Conservation (phyloP, 2,329 filamentous ascomycete genomes). For the Laburnicola sp. region DNA sequence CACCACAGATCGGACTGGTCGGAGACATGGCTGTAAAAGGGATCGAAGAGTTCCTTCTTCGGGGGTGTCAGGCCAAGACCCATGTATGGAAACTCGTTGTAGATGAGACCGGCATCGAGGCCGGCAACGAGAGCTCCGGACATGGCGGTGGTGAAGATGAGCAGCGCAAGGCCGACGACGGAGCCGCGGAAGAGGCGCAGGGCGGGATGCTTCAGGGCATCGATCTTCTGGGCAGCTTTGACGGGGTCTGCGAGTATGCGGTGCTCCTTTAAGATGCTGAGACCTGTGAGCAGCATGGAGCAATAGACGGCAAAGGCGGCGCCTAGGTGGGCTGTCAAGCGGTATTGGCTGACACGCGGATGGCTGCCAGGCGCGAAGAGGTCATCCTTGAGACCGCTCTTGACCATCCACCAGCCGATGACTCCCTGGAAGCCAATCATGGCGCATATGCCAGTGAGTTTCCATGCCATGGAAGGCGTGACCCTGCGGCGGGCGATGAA, state of each 20-base stretch:
- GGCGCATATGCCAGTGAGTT: constrained; percentile 78
- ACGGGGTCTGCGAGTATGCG: constrained; percentile 69
- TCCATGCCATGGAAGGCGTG: constrained; percentile 73
- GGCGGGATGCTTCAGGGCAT: constrained; percentile 64
- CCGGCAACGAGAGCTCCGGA: constrained; percentile 93
- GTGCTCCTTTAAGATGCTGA: constrained; percentile 79
- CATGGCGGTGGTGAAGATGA: constrained; percentile 89
- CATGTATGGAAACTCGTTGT: constrained; percentile 99
- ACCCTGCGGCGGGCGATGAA: constrained; percentile 82
- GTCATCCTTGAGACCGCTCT: constrained; percentile 92
- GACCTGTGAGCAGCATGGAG: constrained; percentile 89
- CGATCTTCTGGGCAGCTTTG: constrained; percentile 62
- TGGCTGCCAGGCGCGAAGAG: constrained; percentile 88
- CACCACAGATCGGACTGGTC: constrained; percentile 87
- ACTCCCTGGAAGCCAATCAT: constrained; percentile 94
- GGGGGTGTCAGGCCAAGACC: constrained; percentile 81
- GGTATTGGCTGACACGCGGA: constrained; percentile 92
- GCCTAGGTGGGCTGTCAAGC: constrained; percentile 83
- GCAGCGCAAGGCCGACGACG: constrained; percentile 68
- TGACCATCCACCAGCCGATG: constrained; percentile 99
- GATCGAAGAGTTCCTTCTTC: constrained; percentile 77
- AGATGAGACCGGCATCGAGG: constrained; percentile 93
- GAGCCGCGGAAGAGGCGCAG: constrained; percentile 73
- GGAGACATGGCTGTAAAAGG: constrained; percentile 78
- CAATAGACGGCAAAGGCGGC: constrained; percentile 92